A percentile compares a stretch with the other conserved stretches of the same genome.
Evolutionary conservation across 2,329 filamentous ascomycete species (phyloP).

Genomic region (Falciphora oryzae): DNA sequence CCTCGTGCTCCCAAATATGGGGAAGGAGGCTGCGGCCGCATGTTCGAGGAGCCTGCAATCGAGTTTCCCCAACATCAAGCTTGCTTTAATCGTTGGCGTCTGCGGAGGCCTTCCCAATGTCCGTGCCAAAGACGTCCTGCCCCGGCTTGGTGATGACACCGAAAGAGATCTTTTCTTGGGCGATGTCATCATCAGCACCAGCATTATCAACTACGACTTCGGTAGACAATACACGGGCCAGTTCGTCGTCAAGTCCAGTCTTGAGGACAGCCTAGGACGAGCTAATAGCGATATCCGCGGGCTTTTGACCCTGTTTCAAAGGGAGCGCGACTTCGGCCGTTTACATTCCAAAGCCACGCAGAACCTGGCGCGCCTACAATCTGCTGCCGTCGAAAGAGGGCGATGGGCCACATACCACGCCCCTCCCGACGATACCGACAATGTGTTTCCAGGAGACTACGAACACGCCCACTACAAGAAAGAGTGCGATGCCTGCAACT

Average conservation of each 20-base stretch:
- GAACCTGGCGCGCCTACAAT: not conserved
- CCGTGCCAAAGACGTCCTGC: not conserved
- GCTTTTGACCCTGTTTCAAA: not conserved
- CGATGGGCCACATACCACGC: not conserved
- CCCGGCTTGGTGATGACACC: not conserved
- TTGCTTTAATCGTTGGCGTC: constrained; percentile 33
- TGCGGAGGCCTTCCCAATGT: constrained; percentile 26
- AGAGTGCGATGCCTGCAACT: not conserved
- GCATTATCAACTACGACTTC: constrained; percentile 24
- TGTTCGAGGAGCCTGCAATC: constrained; percentile 22
- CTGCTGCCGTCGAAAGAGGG: not conserved
- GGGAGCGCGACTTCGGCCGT: not conserved
- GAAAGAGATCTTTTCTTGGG: constrained; percentile 21
- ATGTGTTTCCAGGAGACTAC: not conserved
- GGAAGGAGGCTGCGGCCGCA: constrained; percentile 22
- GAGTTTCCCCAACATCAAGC: constrained; percentile 28
- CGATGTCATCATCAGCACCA: constrained; percentile 28
- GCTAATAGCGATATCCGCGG: not conserved
- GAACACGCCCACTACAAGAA: not conserved
- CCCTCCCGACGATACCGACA: not conserved
- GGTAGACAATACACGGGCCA: constrained; percentile 19
- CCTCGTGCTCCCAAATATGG: constrained; percentile 21
- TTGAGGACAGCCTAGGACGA: constrained; percentile 8
- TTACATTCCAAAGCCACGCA: not conserved
- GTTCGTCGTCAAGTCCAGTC: constrained; percentile 21